Conservation (phyloP, 805 yeast species). For the Zygotorulaspora sp. region DNA sequence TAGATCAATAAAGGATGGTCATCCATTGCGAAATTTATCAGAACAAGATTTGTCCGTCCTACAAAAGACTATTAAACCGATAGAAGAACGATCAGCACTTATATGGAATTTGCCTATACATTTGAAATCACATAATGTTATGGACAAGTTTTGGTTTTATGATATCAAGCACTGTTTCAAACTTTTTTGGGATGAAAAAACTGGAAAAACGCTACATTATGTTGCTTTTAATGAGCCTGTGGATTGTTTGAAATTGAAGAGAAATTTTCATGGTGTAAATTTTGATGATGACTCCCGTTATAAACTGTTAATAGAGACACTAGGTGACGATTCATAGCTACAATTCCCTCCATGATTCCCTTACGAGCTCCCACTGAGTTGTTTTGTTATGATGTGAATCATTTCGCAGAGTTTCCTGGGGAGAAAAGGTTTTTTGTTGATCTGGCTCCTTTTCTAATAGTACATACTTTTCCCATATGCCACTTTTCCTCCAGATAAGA, state of each 20-base stretch:
- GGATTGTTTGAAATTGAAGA: slow-evolving; percentile 49
- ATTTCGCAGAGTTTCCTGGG: slow-evolving; percentile 21
- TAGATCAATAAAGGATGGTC: slow-evolving; percentile 3
- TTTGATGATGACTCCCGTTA: slow-evolving; percentile 16
- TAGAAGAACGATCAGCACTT: slow-evolving; percentile 24
- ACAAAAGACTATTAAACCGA: slow-evolving; percentile 11
- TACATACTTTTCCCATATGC: slow-evolving; percentile 83
- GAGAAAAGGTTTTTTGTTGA: slow-evolving; percentile 14
- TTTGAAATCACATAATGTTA: slow-evolving; percentile 15
- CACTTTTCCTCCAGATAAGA: slow-evolving; percentile 67
- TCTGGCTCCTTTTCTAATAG: slow-evolving; percentile 49
- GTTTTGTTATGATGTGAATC: slow-evolving; percentile 19
- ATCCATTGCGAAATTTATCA: neutral
- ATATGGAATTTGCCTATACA: slow-evolving; percentile 31
- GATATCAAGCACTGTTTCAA: slow-evolving; percentile 29
- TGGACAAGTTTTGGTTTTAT: slow-evolving; percentile 31
- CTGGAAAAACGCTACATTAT: slow-evolving; percentile 22
- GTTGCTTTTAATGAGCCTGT: slow-evolving; percentile 39
- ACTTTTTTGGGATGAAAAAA: slow-evolving; percentile 21
- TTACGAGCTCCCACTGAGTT: slow-evolving; percentile 51
- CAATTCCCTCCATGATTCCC: slow-evolving; percentile 63
- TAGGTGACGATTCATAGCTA: slow-evolving; percentile 3
- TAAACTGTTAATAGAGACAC: slow-evolving; percentile 24
- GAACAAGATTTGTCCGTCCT: slow-evolving; percentile 7
- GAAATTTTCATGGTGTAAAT: slow-evolving; percentile 46